Percentiles rank a stretch among this genome's conserved stretches.
Evolutionary conservation across 305 asterid genomes (phyloP).

Genomic region (Solanum hybrid): DNA sequence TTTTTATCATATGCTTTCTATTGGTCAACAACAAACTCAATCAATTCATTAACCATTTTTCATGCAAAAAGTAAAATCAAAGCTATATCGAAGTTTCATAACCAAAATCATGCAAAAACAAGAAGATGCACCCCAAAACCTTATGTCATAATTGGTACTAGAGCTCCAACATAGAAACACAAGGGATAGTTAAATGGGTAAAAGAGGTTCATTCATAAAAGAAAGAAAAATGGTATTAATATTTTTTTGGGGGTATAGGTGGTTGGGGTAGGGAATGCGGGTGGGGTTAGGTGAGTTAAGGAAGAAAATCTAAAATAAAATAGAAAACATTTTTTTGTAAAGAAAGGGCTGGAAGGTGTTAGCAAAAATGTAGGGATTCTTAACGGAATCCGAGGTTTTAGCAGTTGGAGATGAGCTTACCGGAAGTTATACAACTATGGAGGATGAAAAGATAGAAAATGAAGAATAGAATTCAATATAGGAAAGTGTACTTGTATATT

Average conservation of each 20-base stretch:
- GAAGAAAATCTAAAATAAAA: background rate
- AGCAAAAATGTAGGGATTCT: background rate
- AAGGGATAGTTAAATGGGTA: background rate
- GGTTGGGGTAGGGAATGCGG: background rate
- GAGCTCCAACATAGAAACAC: background rate
- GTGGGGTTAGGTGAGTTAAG: background rate
- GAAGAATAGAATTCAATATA: background rate
- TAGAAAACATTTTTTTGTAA: background rate
- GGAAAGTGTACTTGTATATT: background rate
- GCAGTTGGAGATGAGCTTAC: background rate
- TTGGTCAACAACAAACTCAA: background rate
- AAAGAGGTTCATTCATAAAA: background rate
- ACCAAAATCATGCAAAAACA: background rate
- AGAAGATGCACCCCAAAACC: background rate
- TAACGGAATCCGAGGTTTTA: background rate
- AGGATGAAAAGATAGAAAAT: background rate
- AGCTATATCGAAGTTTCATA: background rate
- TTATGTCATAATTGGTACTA: background rate
- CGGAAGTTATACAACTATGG: background rate
- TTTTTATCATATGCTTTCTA: background rate
- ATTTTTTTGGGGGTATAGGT: background rate
- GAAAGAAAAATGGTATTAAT: background rate
- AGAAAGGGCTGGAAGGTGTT: background rate
- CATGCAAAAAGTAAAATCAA: background rate
- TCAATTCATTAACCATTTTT: background rate